phyloP scores from a whole-genome alignment of 768 basidiomycete genomes.

The Calocybe gangraenosa region DNA sequence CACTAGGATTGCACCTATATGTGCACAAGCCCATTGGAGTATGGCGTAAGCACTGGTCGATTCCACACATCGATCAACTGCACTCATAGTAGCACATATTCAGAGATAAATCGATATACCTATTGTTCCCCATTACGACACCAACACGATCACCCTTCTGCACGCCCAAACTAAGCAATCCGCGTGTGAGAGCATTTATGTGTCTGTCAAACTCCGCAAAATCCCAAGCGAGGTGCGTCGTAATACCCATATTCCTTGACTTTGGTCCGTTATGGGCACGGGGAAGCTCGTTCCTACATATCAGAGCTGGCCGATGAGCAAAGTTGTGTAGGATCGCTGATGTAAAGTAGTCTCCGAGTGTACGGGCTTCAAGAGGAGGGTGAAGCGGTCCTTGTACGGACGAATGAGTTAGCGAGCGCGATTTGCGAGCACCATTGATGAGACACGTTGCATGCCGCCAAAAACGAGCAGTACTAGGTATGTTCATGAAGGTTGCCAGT shows the following conservation, averaged over 20 bases:
- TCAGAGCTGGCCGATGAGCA: conserved; percentile 52
- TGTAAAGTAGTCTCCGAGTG: conserved; percentile 60
- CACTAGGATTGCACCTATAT: conserved; percentile 76
- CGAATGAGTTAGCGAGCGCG: conserved; percentile 39
- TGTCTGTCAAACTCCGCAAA: conserved; percentile 67
- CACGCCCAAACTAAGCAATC: conserved; percentile 66
- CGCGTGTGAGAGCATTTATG: conserved; percentile 64
- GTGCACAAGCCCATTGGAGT: conserved; percentile 85
- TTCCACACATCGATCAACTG: neutral
- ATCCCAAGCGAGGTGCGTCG: conserved; percentile 63
- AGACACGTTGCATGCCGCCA: neutral
- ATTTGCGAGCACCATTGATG: neutral
- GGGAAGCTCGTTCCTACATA: conserved; percentile 57
- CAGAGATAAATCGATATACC: conserved; percentile 37
- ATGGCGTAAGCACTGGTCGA: conserved; percentile 66
- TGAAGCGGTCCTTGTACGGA: conserved; percentile 52
- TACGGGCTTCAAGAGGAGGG: conserved; percentile 51
- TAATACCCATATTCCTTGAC: conserved; percentile 44
- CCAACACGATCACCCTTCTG: conserved; percentile 73
- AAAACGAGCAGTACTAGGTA: neutral
- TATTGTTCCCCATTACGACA: conserved; percentile 83
- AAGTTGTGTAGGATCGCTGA: conserved; percentile 49
- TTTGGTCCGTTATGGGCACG: conserved; percentile 58
- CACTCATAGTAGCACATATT: neutral
- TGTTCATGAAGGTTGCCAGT: neutral